These are phyloP conservation scores for Eucalyptus pumila DNA, from an alignment of 345 rosid species.

Conservation along the genomic window DNA sequence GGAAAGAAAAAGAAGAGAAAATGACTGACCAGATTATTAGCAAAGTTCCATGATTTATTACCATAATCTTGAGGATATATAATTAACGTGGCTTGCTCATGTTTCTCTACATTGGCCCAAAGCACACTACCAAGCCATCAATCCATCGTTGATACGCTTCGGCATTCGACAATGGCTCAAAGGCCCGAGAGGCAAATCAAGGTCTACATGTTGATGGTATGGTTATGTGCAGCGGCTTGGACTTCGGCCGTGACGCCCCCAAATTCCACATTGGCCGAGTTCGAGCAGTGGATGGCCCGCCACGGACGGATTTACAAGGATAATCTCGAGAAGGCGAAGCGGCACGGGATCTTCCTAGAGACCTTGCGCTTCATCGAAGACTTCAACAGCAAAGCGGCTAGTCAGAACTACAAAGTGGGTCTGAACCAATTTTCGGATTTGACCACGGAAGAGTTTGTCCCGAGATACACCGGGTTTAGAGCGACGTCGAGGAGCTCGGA, in stretches of 20 bases:
- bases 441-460: constrained; percentile 12
- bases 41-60: no score
- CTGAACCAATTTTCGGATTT: constrained; percentile 24
- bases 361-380: not conserved
- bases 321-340: not conserved
- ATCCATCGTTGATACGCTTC: not conserved
- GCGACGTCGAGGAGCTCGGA: not conserved
- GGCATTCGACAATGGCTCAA: not conserved
- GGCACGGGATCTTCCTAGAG: not conserved
- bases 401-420: no score
- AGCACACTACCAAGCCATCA: no score
- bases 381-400: not conserved
- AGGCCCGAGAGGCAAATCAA: not conserved
- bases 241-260: not conserved
- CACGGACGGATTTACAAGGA: not conserved
- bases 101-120: no score
- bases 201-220: not conserved
- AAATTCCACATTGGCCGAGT: not conserved
- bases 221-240: not conserved
- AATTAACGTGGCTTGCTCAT: no score
- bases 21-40: no score
- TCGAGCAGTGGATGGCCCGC: not conserved
- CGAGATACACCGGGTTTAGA: not conserved
- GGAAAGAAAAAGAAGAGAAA: no score
- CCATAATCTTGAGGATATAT: no score